Evolutionary conservation across 1,284 basidiomycete genomes (phyloP), one percentile per base, ranked within the genome.

Genomic region (Salmacisia buchloeana): DNA sequence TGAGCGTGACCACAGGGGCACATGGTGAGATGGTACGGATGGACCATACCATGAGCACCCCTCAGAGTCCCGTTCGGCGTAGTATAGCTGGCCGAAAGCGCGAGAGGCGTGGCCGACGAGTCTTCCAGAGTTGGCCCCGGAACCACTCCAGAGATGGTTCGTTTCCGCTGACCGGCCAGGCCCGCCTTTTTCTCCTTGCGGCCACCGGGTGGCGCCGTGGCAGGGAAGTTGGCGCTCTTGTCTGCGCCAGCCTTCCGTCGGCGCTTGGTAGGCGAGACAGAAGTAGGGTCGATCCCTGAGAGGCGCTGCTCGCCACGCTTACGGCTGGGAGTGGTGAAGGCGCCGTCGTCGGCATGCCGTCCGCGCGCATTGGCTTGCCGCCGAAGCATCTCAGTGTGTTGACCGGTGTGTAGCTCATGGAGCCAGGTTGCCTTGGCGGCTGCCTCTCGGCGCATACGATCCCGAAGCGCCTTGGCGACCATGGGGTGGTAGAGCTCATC

Each of bases 401-500:
- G 41, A 7, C 23, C 18, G 6, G 6, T 15, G 18, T 43, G 41
- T 7, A 43, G 41, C 10, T 12, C 18, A 21, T n/a, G 12, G 6
- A 54, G 21, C 3, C 10, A 33, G 29, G 49, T 31, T 6, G 23
- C 15, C n/a, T 54, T 54, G 15, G 61, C 65, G 3, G 64, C 65
- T n/a, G 64, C 66, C 9, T 66, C 52, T 41, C 66, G 72, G 56
- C 69, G 66, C 27, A 67, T 66, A 9, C 73, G 72, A 59, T 75
- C 73, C 39, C 69, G 64, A 52, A 75, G 52, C 2, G 69, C 73
- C 59, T 75, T 75, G 46, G 73, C 73, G 13, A 75, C 70, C 73
- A 75, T 75, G n/a, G 73, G 73, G 46, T 75, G 73, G 35, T 64
- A 60, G 57, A 72, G 69, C n/a, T 62, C 60, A n/a, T 61, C 21